Evolutionary conservation across 331 rosid species (phyloP).

Genomic region (Quercus tomentella): DNA sequence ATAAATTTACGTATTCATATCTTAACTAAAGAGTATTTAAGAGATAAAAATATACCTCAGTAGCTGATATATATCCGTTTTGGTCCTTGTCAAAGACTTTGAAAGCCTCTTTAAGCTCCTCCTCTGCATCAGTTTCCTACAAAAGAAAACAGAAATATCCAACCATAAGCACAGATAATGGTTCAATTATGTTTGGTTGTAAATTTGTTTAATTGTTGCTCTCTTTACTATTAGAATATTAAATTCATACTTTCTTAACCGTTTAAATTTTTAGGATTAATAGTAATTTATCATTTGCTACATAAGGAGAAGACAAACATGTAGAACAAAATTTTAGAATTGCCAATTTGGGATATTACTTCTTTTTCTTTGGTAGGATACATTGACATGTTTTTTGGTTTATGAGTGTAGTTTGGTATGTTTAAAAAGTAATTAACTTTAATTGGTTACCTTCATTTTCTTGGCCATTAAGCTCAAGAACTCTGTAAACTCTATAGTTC

Average conservation of each 20-base stretch:
- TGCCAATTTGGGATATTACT: too few relatives aligned
- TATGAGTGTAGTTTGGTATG: background rate
- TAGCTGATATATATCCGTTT: slow-evolving; percentile 92
- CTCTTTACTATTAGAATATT: too few relatives aligned
- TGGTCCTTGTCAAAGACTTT: slow-evolving; percentile 96
- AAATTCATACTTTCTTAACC: background rate
- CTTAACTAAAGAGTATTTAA: background rate
- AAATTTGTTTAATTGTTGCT: background rate
- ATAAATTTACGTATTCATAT: background rate
- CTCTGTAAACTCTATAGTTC: slow-evolving; percentile 86
- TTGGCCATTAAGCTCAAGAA: slow-evolving; percentile 80
- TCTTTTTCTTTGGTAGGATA: background rate
- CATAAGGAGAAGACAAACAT: too few relatives aligned
- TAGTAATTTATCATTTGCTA: background rate
- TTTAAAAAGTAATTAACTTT: background rate
- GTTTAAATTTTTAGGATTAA: background rate
- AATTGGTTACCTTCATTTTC: slow-evolving; percentile 64
- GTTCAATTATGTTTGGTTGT: background rate
- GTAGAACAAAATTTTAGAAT: too few relatives aligned
- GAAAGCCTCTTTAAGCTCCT: slow-evolving; percentile 93
- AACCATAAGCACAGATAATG: background rate
- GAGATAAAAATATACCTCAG: slow-evolving; percentile 43
- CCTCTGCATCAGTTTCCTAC: slow-evolving; percentile 87
- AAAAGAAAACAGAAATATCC: background rate
- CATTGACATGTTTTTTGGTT: background rate